Percentiles rank a stretch among this genome's conserved stretches.
These are phyloP conservation scores for Amanita jacksonii DNA, from an alignment of 768 basidiomycete genomes.

Conservation along the genomic window DNA sequence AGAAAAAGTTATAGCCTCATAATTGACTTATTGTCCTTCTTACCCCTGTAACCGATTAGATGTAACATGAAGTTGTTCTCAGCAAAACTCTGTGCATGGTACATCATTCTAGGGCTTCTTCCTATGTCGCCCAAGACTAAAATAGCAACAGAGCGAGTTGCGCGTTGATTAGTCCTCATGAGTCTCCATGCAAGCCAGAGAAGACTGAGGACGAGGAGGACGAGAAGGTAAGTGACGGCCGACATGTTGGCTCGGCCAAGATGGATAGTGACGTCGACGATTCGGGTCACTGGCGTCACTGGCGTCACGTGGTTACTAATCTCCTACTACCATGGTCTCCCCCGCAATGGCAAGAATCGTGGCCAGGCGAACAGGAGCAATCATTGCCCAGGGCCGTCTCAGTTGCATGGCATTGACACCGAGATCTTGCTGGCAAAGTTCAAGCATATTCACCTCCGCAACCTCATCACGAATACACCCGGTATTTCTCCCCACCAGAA, in stretches of 20 bases:
- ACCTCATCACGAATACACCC: not conserved
- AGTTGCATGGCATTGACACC: not conserved
- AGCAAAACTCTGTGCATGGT: constrained; percentile 91
- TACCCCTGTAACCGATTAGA: constrained; percentile 83
- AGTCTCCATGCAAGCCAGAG: constrained; percentile 24
- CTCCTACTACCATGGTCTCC: not conserved
- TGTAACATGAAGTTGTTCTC: constrained; percentile 67
- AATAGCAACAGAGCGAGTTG: constrained; percentile 66
- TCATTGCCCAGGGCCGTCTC: not conserved
- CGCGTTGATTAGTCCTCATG: constrained; percentile 28
- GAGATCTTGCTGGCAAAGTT: not conserved
- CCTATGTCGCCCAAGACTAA: constrained; percentile 95
- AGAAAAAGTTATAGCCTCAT: constrained; percentile 7
- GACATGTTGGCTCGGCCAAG: not conserved
- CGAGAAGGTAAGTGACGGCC: not conserved
- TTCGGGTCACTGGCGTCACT: not conserved
- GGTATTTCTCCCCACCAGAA: not conserved
- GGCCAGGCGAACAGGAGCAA: not conserved
- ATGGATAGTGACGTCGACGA: not conserved
- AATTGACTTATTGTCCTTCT: constrained; percentile 11
- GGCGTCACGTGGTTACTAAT: not conserved
- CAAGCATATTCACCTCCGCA: not conserved
- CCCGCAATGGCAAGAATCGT: not conserved
- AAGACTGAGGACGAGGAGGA: constrained; percentile 11
- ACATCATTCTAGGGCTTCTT: constrained; percentile 96